A percentile compares a stretch with the other conserved stretches of the same genome.
These are phyloP conservation scores for Bruguiera parviflora DNA, from an alignment of 345 rosid genomes.

Conservation along the genomic window DNA sequence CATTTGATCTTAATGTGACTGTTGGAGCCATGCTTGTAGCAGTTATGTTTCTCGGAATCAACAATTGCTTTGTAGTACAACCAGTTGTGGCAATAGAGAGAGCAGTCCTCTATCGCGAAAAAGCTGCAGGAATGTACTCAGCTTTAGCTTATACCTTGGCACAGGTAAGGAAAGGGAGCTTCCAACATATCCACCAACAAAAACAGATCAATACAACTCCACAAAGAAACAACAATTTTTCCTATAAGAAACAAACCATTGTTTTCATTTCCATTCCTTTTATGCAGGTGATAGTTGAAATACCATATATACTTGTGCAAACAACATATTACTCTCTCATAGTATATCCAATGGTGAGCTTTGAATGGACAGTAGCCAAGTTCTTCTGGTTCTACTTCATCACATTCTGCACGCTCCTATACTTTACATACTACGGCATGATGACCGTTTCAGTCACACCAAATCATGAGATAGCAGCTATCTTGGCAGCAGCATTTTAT, in stretches of 20 bases:
- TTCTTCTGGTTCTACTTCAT: slow-evolving; percentile 83
- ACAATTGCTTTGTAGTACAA: slow-evolving; percentile 45
- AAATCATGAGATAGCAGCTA: slow-evolving; percentile 75
- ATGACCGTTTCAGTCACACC: slow-evolving; percentile 89
- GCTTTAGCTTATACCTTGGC: slow-evolving; percentile 53
- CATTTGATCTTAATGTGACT: slow-evolving; percentile 38
- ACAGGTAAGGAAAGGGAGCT: slow-evolving; percentile 34
- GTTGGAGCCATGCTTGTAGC: slow-evolving; percentile 51
- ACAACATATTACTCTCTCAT: slow-evolving; percentile 56
- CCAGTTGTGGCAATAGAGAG: slow-evolving; percentile 54
- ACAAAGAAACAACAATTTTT: no score
- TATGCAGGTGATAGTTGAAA: slow-evolving; percentile 57
- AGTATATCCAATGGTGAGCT: slow-evolving; percentile 72
- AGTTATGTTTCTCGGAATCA: slow-evolving; percentile 45
- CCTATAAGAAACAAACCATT: no score
- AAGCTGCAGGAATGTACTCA: slow-evolving; percentile 60
- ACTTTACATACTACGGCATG: slow-evolving; percentile 97
- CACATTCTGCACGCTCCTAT: slow-evolving; percentile 78
- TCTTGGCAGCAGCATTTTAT: slow-evolving; percentile 70
- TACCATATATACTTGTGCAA: slow-evolving; percentile 70
- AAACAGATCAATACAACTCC: no score
- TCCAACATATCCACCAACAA: no score
- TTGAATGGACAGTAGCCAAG: slow-evolving; percentile 70
- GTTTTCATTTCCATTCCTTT: no score
- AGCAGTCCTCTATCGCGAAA: slow-evolving; percentile 60